These are phyloP conservation scores for barrel medic (Medicago truncatula) DNA, from an alignment of 306 rosid genomes.

Conservation along the genomic window MtrunA17r5.0-ANR NC_053044.1:34334001-34334500, in stretches of 20 bases:
- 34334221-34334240: constrained; percentile 59
- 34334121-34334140: constrained; percentile 27
- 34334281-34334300: constrained; percentile 36
- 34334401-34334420: constrained; percentile 29
- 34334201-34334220: constrained; percentile 35
- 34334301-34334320: constrained; percentile 15
- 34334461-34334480: constrained; percentile 49
- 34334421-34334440: constrained; percentile 25
- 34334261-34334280: constrained; percentile 34
- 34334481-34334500: constrained; percentile 31
- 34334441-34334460: constrained; percentile 16
- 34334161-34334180: constrained; percentile 6
- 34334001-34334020: constrained; percentile 8
- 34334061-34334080: constrained; percentile 18
- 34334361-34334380: constrained; percentile 36
- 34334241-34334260: constrained; percentile 48
- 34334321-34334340: constrained; percentile 33
- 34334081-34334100: constrained; percentile 23
- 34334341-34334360: constrained; percentile 31
- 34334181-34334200: constrained; percentile 9
- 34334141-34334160: constrained; percentile 22
- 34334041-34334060: constrained; percentile 4
- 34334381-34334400: constrained; percentile 37
- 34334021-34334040: not conserved
- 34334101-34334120: constrained; percentile 22